phyloP scores from a whole-genome alignment of 352 stramenopile species.

The Pythium dissotocum region DNA sequence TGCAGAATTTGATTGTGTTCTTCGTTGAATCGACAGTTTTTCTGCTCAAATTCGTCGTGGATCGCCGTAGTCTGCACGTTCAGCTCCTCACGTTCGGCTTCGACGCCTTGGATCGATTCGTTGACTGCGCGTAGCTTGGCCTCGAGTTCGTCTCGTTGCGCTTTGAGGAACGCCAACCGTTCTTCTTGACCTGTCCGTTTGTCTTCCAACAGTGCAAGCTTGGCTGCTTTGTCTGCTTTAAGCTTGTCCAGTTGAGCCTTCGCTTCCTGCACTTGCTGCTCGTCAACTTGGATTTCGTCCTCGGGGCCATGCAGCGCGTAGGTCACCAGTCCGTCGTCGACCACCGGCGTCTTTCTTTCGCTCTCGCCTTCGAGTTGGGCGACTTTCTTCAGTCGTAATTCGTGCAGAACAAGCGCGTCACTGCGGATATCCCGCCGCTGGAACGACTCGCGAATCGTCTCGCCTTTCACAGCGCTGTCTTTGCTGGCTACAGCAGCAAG shows the following conservation, averaged over 20 bases:
- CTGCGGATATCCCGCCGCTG: constrained; percentile 72
- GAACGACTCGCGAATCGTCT: constrained; percentile 80
- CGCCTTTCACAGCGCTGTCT: constrained; percentile 60
- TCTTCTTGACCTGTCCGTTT: constrained; percentile 29
- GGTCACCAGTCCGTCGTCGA: neutral
- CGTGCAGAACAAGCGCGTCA: constrained; percentile 59
- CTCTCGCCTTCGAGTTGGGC: constrained; percentile 4
- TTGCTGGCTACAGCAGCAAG: constrained; percentile 38
- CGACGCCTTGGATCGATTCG: constrained; percentile 43
- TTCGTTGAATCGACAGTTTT: constrained; percentile 43
- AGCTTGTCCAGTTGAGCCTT: constrained; percentile 26
- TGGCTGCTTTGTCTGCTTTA: constrained; percentile 39
- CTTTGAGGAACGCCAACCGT: constrained; percentile 33
- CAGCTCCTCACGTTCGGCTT: constrained; percentile 39
- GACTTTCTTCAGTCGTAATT: constrained; percentile 32
- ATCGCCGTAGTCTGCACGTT: constrained; percentile 47
- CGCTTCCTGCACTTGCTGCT: constrained; percentile 17
- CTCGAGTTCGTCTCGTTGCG: constrained; percentile 54
- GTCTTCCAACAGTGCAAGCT: constrained; percentile 34
- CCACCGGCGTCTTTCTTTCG: neutral
- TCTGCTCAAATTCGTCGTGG: constrained; percentile 48
- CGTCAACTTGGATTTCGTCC: constrained; percentile 8
- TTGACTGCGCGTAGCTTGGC: constrained; percentile 54
- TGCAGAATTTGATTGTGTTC: constrained; percentile 53
- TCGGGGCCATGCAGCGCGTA: neutral